These are phyloP conservation scores for Heimioporus sp. DNA, from an alignment of 768 basidiomycete genomes.

Conservation along the genomic window DNA sequence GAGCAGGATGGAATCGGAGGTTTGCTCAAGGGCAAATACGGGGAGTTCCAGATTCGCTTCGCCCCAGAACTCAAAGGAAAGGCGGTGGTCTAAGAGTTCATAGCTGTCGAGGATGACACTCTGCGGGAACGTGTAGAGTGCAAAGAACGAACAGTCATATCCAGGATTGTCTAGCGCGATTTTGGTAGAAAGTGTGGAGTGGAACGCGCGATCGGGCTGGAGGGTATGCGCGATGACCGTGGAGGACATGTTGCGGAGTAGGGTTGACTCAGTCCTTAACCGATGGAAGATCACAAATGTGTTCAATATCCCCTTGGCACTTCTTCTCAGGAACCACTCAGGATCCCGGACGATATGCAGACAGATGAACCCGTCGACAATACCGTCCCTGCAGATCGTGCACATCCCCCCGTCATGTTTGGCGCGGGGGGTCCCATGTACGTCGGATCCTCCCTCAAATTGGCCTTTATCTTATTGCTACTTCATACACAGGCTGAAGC, in stretches of 20 bases:
- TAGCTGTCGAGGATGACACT: slow-evolving; percentile 44
- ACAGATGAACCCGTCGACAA: slow-evolving; percentile 13
- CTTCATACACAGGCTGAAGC: slow-evolving; percentile 56
- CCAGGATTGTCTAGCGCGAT: slow-evolving; percentile 12
- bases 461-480: not conserved
- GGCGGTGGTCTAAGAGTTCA: slow-evolving; percentile 36
- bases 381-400: slow-evolving; percentile 9
- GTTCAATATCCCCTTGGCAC: slow-evolving; percentile 8
- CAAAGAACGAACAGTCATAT: slow-evolving; percentile 28
- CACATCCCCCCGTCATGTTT: slow-evolving; percentile 54
- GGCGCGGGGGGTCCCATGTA: slow-evolving; percentile 78
- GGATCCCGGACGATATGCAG: slow-evolving; percentile 29
- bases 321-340: slow-evolving; percentile 10
- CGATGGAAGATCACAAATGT: slow-evolving; percentile 17
- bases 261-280: not conserved
- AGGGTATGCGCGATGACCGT: slow-evolving; percentile 18
- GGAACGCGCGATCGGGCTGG: slow-evolving; percentile 26
- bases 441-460: slow-evolving; percentile 17
- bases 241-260: slow-evolving; percentile 11
- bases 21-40: slow-evolving; percentile 32
- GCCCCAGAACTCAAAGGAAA: slow-evolving; percentile 36
- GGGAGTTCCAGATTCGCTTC: slow-evolving; percentile 44
- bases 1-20: slow-evolving; percentile 30
- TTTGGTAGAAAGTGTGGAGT: slow-evolving; percentile 28
- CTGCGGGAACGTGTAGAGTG: slow-evolving; percentile 37